Conservation (phyloP, 1,139 yeast genomes). For the Blastobotrys apis region DNA sequence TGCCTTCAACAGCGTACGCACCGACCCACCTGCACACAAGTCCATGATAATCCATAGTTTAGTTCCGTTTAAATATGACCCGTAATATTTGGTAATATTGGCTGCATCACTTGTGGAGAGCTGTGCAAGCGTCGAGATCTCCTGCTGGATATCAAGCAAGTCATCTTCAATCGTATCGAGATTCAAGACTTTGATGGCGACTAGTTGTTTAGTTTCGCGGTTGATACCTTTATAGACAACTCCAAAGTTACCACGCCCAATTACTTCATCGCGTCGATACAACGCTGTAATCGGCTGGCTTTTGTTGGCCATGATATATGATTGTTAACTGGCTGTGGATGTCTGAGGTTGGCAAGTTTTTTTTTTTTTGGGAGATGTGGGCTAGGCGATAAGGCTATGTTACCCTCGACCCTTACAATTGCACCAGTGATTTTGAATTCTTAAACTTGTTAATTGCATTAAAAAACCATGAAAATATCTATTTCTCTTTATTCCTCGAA, state of each 20-base stretch:
- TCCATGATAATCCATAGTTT: slow-evolving; percentile 98
- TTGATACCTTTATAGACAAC: slow-evolving; percentile 80
- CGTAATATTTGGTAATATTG: slow-evolving; percentile 89
- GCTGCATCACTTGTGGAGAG: slow-evolving; percentile 66
- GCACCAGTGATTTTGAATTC: too few relatives aligned
- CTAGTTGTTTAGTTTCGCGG: slow-evolving; percentile 63
- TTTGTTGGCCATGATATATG: neutral
- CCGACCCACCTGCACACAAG: slow-evolving; percentile 94
- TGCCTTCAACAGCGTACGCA: slow-evolving; percentile 79
- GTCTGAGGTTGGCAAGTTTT: too few relatives aligned
- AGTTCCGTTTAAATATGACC: slow-evolving; percentile 80
- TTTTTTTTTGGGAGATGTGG: neutral
- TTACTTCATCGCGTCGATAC: slow-evolving; percentile 80
- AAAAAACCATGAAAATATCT: too few relatives aligned
- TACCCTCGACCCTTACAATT: too few relatives aligned
- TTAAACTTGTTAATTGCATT: too few relatives aligned
- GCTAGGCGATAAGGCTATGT: too few relatives aligned
- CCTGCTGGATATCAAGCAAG: slow-evolving; percentile 90
- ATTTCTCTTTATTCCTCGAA: too few relatives aligned
- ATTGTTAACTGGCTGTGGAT: neutral
- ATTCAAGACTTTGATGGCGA: slow-evolving; percentile 89
- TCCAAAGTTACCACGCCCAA: slow-evolving; percentile 96
- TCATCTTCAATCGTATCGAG: slow-evolving; percentile 93
- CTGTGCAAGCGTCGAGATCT: slow-evolving; percentile 79
- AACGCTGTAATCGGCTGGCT: slow-evolving; percentile 27